Base-by-base conservation (phyloP, 805 yeast species). In the Kodamaea sagamina region DNA sequence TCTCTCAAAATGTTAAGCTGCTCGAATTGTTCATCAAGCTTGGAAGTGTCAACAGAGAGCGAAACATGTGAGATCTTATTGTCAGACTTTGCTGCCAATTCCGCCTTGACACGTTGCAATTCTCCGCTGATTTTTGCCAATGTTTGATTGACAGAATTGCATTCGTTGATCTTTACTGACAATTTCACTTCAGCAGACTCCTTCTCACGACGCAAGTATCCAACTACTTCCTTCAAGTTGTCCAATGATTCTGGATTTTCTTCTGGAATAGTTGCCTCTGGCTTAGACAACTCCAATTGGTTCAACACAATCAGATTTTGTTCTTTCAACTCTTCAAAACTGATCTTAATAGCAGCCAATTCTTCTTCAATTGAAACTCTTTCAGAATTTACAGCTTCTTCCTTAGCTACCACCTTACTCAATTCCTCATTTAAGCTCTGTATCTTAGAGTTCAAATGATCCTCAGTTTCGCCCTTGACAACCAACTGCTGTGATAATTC, bases 201-300 rank as follows among this genome's bases (percentile, higher is more conserved):
- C 54, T 83, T 85, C 51, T 87, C 95, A 47, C 84, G 79, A 36
- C 90, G 82, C 44, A 89, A 66, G 53, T 76, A 82, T 1, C 72
- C 58, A 26, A 89, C 65, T 19, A 88, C 73, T 48, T 82, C 82
- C 39, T 61, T 61, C 37, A 66, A 46, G 22, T 64, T 69, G 10
- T 41, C 24, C 6, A 21, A 21, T 6, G 24, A 21, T 21, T 21
- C 49, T 9, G 51, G 19, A 6, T 50, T 54, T 5, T 37, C 49
- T 6, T 31, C 46, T 6, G 50, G 29, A 6, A 39, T 43, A 1
- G 16, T 21, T 8, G 44, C 42, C 18, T 35, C 44, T n/a, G 18
- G 53, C 47, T 63, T 63, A 47, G 43, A 49, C 53, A 42, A 52
- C 46, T 84, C 92, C 19, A 89, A 61, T 59, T 87, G 93, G 49